Base-by-base conservation (phyloP, 768 basidiomycete genomes). In the Plicaturopsis crispa region DNA sequence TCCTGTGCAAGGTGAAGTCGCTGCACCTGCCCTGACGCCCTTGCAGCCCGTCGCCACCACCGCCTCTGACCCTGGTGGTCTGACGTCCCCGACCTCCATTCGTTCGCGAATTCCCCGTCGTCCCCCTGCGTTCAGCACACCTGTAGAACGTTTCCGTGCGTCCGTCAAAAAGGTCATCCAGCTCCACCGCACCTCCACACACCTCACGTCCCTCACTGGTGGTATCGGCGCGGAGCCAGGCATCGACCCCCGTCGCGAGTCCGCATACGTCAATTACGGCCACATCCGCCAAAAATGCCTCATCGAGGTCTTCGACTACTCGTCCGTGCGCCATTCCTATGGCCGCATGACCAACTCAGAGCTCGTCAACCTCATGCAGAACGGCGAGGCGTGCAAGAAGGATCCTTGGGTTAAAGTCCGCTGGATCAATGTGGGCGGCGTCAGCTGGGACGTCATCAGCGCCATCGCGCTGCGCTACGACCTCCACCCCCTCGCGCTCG, bases 401-500 rank as follows among this genome's bases (percentile, higher is more conserved):
- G 59, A 63, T 45, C 47, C 56, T 0, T 67, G 62, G 63, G 57
- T 58, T 24, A 62, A 58, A 39, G 70, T 70, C 11, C 51, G 70
- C 26, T 72, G 67, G 69, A 69, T 70, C 40, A 67, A 69, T 42
- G 49, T 71, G 20, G 63, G 64, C 17, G 70, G 71, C 1, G 60
- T 71, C 26, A 62, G 59, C 38, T 72, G 69, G 67, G 70, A 70
- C 39, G 66, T 72, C 19, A 55, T 72, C 39, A 66, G 67, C 41
- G 56, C 60, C 4, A 48, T 72, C 18, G 69, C 67, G 24, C 40
- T 71, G 19, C 58, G 59, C 37, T 71, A 64, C 45, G 59, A 75
- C 44, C 53, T 85, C 30, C 83, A 85, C 50, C 83, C 83, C 1
- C 70, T 84, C 31, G 74, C 81, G 4, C 58, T 86, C 14, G 84